A percentile compares a stretch with the other conserved stretches of the same genome.
phyloP scores from a whole-genome alignment of 805 yeast genomes.

The Lipomyces chichibuensis region DNA sequence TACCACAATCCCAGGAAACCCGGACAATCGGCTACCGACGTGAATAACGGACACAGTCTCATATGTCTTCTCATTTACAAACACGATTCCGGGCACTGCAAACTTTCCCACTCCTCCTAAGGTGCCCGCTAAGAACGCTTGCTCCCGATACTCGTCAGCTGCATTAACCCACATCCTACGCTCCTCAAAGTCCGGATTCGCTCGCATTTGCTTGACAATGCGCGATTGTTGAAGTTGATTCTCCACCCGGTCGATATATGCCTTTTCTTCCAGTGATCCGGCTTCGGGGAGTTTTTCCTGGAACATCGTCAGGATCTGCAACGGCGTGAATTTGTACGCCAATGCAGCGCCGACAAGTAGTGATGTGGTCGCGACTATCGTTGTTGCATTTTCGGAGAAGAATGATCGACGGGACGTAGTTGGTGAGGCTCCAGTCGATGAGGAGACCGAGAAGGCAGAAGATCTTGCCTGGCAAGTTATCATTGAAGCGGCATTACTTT shows the following conservation, averaged over 20 bases:
- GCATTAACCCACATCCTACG: constrained; percentile 37
- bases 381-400: constrained; percentile 12
- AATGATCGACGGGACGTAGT: constrained; percentile 2
- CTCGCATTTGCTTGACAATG: constrained; percentile 37
- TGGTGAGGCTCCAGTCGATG: not conserved
- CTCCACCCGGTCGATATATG: constrained; percentile 14
- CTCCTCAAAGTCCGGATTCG: constrained; percentile 33
- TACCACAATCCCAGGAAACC: constrained; percentile 46
- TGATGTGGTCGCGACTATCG: constrained; percentile 16
- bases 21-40: constrained; percentile 62
- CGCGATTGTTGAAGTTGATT: constrained; percentile 33
- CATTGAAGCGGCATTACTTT: not conserved
- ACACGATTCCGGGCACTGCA: constrained; percentile 76
- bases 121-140: constrained; percentile 57
- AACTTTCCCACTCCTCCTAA: constrained; percentile 67
- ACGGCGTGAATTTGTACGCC: constrained; percentile 24
- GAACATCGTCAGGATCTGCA: constrained; percentile 12
- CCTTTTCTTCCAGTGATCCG: constrained; percentile 22
- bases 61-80: constrained; percentile 54
- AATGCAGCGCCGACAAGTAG: constrained; percentile 22
- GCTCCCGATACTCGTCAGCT: constrained; percentile 35
- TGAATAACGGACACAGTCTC: constrained; percentile 68
- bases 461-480: not conserved
- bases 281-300: constrained; percentile 21
- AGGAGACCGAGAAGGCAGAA: not conserved